phyloP scores from a whole-genome alignment of 805 yeast genomes.

The Zygosaccharomyces gambellarensis region DNA sequence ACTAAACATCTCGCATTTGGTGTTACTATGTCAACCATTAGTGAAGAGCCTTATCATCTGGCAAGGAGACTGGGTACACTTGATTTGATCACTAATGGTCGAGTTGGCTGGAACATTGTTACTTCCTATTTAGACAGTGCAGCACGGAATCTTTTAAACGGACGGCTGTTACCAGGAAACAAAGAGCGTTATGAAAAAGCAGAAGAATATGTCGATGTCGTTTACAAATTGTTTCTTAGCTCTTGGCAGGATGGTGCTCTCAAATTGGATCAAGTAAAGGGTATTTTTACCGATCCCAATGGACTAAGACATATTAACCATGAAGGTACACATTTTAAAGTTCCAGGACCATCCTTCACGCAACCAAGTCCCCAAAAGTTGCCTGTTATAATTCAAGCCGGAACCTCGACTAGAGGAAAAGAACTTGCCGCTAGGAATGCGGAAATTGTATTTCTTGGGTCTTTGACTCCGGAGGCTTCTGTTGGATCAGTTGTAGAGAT shows the following conservation, averaged over 20 bases:
- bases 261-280: conserved; percentile 25
- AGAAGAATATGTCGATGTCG: conserved; percentile 39
- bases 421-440: conserved; percentile 43
- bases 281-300: conserved; percentile 38
- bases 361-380: conserved; percentile 43
- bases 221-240: conserved; percentile 38
- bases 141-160: conserved; percentile 38
- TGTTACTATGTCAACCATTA: conserved; percentile 40
- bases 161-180: conserved; percentile 37
- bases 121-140: conserved; percentile 42
- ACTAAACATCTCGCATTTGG: conserved; percentile 40
- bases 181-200: conserved; percentile 40
- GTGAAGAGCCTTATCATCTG: conserved; percentile 41
- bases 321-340: conserved; percentile 39
- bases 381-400: conserved; percentile 44
- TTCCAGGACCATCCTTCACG: conserved; percentile 42
- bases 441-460: conserved; percentile 41
- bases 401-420: conserved; percentile 39
- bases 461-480: conserved; percentile 32
- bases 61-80: conserved; percentile 42
- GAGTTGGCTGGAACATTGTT: conserved; percentile 48
- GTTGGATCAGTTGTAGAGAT: conserved; percentile 31
- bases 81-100: conserved; percentile 40
- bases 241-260: conserved; percentile 44
- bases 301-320: conserved; percentile 40